Percentiles rank a stretch among this genome's conserved stretches.
phyloP scores from a whole-genome alignment of 2,329 filamentous ascomycete species.

The Zymoseptoria pseudotritici region DNA sequence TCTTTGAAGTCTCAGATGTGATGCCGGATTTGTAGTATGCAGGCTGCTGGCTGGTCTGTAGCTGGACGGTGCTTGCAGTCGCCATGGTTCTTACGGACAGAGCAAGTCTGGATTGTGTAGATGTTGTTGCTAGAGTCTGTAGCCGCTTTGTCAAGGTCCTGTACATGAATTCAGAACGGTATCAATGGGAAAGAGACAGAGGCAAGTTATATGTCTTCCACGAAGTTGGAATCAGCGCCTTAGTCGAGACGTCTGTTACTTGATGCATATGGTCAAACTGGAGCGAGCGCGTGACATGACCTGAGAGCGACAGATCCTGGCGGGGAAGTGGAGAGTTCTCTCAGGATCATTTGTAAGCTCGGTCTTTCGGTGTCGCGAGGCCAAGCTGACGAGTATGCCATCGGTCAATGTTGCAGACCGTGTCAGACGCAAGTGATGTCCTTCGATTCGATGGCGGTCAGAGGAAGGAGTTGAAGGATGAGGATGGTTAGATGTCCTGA shows the following conservation, averaged over 20 bases:
- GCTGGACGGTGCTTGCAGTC: constrained; percentile 40
- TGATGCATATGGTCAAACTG: background rate
- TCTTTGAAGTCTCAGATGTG: constrained; percentile 53
- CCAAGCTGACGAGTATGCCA: background rate
- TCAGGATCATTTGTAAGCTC: background rate
- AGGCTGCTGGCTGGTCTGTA: constrained; percentile 39
- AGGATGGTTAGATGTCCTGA: background rate
- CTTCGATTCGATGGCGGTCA: background rate
- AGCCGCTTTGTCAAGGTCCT: background rate
- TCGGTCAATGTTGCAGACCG: background rate
- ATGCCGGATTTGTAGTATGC: constrained; percentile 41
- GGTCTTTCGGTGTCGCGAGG: background rate
- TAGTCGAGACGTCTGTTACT: background rate
- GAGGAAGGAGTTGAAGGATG: background rate
- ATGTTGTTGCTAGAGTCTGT: background rate
- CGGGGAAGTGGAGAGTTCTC: background rate
- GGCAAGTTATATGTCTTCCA: background rate
- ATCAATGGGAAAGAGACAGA: background rate
- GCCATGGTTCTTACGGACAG: constrained; percentile 37
- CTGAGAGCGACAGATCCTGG: background rate
- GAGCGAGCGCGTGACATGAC: background rate
- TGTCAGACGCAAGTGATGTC: background rate
- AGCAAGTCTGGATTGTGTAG: background rate
- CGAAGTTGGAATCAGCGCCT: background rate
- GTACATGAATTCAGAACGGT: background rate